Conservation (phyloP, 148 eudicot species). For the Beta vulgaris region DNA sequence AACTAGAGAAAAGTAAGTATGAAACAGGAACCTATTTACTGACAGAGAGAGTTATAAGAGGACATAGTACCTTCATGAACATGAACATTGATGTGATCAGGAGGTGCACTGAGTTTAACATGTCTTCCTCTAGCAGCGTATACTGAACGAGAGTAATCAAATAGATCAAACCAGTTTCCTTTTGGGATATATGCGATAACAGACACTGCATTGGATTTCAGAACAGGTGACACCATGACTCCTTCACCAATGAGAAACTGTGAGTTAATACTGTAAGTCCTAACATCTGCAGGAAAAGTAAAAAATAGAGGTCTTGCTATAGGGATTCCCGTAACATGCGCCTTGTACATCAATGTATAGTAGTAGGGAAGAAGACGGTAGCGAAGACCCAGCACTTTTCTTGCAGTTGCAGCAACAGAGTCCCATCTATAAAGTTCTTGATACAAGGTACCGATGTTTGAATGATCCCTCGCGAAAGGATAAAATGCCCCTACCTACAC, state of each 20-base stretch:
- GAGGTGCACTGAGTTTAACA: conserved; percentile 55
- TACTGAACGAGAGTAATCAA: conserved; percentile 50
- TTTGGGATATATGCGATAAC: conserved; percentile 67
- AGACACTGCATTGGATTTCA: conserved; percentile 39
- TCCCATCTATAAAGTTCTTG: conserved; percentile 85
- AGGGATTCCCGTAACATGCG: conserved; percentile 60
- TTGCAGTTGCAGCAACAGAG: conserved; percentile 65
- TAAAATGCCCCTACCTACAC: conserved; percentile 87
- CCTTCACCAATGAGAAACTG: conserved; percentile 78
- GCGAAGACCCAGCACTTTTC: conserved; percentile 72
- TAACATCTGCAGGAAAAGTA: conserved; percentile 56
- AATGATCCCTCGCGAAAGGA: conserved; percentile 86
- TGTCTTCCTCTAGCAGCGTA: conserved; percentile 34
- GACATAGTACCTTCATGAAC: conserved; percentile 73
- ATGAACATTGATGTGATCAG: conserved; percentile 64
- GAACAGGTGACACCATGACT: conserved; percentile 72
- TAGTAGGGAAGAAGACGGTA: conserved; percentile 71
- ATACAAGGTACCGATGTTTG: conserved; percentile 28
- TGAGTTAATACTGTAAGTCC: conserved; percentile 53
- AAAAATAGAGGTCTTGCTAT: conserved; percentile 77
- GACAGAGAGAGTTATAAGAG: no score
- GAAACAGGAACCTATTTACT: no score
- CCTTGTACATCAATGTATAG: conserved; percentile 64
- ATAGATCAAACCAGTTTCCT: conserved; percentile 82
- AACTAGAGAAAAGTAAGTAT: no score